Evolutionary conservation across 2,329 filamentous ascomycete genomes (phyloP).

Genomic region (Beauveria australis): DNA sequence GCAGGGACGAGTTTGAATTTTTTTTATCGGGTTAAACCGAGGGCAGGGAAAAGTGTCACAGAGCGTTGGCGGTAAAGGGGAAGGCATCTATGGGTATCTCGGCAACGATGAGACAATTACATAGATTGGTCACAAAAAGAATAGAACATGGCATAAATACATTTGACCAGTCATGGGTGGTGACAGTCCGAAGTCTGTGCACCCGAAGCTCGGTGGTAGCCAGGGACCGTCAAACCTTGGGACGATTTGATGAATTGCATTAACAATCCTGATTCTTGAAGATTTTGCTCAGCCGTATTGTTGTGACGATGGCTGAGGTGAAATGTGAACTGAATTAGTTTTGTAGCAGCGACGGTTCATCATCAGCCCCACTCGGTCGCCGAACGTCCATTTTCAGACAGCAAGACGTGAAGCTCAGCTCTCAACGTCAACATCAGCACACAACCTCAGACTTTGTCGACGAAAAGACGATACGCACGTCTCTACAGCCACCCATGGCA

Average conservation of each 20-base stretch:
- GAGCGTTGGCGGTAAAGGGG: neutral
- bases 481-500: constrained; percentile 22
- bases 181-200: too few relatives aligned
- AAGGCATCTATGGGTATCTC: constrained; percentile 5
- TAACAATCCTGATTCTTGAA: too few relatives aligned
- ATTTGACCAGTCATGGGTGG: neutral
- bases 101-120: constrained; percentile 1
- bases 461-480: neutral
- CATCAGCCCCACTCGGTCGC: neutral
- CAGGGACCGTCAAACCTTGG: too few relatives aligned
- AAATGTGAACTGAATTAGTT: neutral
- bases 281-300: neutral
- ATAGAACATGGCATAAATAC: constrained; percentile 5
- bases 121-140: constrained; percentile 7
- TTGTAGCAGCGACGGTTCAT: neutral
- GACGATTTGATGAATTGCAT: too few relatives aligned
- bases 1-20: constrained; percentile 1
- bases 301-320: too few relatives aligned
- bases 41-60: neutral
- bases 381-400: neutral
- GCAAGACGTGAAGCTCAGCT: neutral
- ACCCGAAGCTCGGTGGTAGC: too few relatives aligned
- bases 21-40: constrained; percentile 5
- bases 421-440: neutral
- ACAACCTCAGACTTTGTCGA: neutral